These are phyloP conservation scores for Holtermanniella nyarrowii DNA, from an alignment of 768 basidiomycete genomes.

Conservation along the genomic window DNA sequence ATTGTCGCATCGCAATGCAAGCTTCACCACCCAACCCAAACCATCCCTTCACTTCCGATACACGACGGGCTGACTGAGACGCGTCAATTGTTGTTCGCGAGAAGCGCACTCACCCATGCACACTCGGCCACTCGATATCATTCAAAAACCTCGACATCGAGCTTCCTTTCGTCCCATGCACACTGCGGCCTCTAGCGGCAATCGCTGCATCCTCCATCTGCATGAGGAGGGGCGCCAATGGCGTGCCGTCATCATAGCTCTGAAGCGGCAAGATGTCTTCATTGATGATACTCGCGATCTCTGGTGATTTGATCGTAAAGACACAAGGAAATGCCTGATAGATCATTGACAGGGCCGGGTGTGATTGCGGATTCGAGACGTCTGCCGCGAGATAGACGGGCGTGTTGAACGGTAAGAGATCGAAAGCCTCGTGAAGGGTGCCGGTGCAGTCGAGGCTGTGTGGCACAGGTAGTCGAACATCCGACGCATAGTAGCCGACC, in stretches of 20 bases:
- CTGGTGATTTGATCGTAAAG: slow-evolving; percentile 51
- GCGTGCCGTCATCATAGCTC: slow-evolving; percentile 49
- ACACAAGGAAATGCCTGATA: slow-evolving; percentile 54
- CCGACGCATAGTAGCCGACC: too few relatives aligned
- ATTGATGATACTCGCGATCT: slow-evolving; percentile 4
- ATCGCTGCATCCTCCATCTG: slow-evolving; percentile 67
- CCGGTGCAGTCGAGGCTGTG: slow-evolving; percentile 42
- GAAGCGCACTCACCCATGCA: background rate
- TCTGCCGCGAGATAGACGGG: slow-evolving; percentile 63
- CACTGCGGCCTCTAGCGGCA: slow-evolving; percentile 49
- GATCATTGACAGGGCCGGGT: slow-evolving; percentile 48
- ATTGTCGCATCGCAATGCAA: too few relatives aligned
- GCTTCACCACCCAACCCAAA: too few relatives aligned
- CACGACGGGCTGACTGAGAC: too few relatives aligned
- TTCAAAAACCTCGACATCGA: slow-evolving; percentile 63
- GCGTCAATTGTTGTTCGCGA: too few relatives aligned
- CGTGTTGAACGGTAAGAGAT: slow-evolving; percentile 46
- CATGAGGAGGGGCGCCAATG: slow-evolving; percentile 46
- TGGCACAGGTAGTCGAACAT: background rate
- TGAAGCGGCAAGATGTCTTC: slow-evolving; percentile 12
- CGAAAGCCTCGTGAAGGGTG: slow-evolving; percentile 39
- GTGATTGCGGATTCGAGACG: slow-evolving; percentile 41
- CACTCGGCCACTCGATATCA: slow-evolving; percentile 44
- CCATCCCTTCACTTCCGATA: too few relatives aligned
- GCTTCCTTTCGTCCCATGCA: slow-evolving; percentile 62